Evolutionary conservation across 2,329 filamentous ascomycete species (phyloP), one percentile per base, ranked within the genome.

Genomic region (Colletotrichum sp.): DNA sequence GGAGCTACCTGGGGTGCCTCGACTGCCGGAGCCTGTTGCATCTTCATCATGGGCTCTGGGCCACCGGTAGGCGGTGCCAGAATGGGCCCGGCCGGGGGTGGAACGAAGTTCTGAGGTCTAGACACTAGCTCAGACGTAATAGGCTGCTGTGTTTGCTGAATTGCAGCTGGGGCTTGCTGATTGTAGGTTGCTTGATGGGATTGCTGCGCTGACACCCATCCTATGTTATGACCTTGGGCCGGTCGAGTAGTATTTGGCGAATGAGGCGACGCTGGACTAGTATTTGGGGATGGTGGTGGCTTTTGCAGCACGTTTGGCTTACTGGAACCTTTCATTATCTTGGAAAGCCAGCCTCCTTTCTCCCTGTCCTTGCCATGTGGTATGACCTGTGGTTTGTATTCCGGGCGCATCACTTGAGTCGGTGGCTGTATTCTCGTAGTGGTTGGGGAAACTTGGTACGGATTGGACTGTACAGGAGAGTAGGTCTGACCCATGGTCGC

Each of bases 311-410:
- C 64, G 7, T 49, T 13, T 18, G 66, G n/a, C 16, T 74, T 78
- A 10, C 44, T 39, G 6, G 76, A 59, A 24, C 67, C 28, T n/a
- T 75, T 78, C 68, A 57, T 75, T 2, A 78, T 59, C 74, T 78
- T 78, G 21, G 77, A 78, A 8, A 77, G 64, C 78, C 76, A 79
- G 10, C 77, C 60, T 3, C 69, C 76, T 30, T 77, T 77, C 15
- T 78, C 76, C n/a, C 68, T 78, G 5, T 63, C 74, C 30, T 60
- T 72, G n/a, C 57, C 36, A 10, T 65, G 57, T 49, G 64, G 36
- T n/a, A 63, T 55, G 12, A 34, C 63, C 9, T 77, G 65, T 9
- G 68, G 49, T 6, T 26, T 73, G 18, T 72, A 70, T 21, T 16
- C 74, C 7, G 71, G 72, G 3, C 67, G 62, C 39, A 62, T 18